Conservation (phyloP, 2,329 filamentous ascomycete genomes). For the Cercospora sp. region DNA sequence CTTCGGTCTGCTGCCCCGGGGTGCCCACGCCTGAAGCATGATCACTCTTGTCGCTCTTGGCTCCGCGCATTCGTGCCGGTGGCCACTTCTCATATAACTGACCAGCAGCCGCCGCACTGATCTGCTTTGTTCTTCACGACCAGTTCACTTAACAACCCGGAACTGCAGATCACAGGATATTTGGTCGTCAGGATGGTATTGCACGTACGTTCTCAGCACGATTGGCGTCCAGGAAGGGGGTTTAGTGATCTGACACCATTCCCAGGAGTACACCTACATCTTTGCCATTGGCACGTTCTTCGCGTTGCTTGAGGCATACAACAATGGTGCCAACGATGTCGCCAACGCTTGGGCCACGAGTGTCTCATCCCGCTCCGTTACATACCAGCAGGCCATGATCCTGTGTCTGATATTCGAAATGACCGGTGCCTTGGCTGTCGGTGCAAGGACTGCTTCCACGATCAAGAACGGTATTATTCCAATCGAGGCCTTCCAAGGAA, state of each 20-base stretch:
- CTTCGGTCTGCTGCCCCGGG: constrained; percentile 4
- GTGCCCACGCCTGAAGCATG: constrained; percentile 6
- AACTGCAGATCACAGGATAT: neutral
- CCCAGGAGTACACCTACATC: constrained; percentile 36
- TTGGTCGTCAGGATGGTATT: constrained; percentile 13
- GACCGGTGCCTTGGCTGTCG: constrained; percentile 52
- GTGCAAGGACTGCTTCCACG: constrained; percentile 58
- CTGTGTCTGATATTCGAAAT: constrained; percentile 54
- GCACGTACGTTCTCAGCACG: neutral
- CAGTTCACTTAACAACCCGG: constrained; percentile 1
- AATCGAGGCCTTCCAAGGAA: constrained; percentile 48
- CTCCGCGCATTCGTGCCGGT: neutral
- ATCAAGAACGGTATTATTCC: constrained; percentile 61
- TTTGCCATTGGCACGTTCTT: constrained; percentile 64
- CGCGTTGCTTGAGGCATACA: constrained; percentile 65
- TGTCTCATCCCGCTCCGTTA: constrained; percentile 53
- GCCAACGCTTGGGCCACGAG: constrained; percentile 57
- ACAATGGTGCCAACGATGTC: constrained; percentile 57
- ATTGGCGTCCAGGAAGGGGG: neutral
- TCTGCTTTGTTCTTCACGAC: neutral
- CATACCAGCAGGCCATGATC: constrained; percentile 53
- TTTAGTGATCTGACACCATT: neutral
- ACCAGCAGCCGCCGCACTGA: constrained; percentile 5
- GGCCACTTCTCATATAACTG: constrained; percentile 4
- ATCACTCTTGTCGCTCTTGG: constrained; percentile 8